Evolutionary conservation across 2,329 filamentous ascomycete genomes (phyloP).

Genomic region (Colletotrichum ledebouriae): DNA sequence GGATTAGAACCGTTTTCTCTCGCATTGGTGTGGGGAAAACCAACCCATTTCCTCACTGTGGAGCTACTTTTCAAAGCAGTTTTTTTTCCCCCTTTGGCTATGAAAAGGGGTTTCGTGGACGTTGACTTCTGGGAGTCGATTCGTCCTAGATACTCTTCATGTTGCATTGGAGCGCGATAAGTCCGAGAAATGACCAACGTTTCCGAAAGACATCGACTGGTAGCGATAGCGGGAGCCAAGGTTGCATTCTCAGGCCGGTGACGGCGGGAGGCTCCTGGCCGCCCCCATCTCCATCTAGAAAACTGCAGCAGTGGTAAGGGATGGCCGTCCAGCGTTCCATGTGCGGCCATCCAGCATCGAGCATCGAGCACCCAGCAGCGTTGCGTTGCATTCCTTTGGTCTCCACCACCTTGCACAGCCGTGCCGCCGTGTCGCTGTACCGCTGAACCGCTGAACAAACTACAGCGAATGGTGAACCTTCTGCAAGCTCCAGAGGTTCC

Average conservation of each 20-base stretch:
- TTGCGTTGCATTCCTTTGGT: slow-evolving; percentile 31
- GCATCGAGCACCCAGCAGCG: slow-evolving; percentile 14
- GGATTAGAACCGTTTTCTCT: slow-evolving; percentile 35
- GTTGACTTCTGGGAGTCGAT: background rate
- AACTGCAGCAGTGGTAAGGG: too few relatives aligned
- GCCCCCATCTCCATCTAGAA: slow-evolving; percentile 26
- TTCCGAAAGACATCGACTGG: slow-evolving; percentile 27
- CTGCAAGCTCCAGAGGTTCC: slow-evolving; percentile 11
- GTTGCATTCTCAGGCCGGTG: slow-evolving; percentile 37
- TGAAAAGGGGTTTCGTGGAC: slow-evolving; percentile 21
- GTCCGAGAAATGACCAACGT: background rate
- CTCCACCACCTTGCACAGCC: slow-evolving; percentile 13
- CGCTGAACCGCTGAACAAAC: slow-evolving; percentile 21
- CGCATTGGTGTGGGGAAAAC: slow-evolving; percentile 36
- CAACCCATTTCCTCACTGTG: slow-evolving; percentile 40
- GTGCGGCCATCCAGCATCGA: slow-evolving; percentile 21
- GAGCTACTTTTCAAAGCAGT: slow-evolving; percentile 12
- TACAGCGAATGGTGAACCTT: background rate
- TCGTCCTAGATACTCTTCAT: slow-evolving; percentile 4
- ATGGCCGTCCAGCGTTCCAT: slow-evolving; percentile 3
- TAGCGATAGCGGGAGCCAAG: slow-evolving; percentile 25
- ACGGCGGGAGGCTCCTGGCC: slow-evolving; percentile 39
- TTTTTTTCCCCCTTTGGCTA: background rate
- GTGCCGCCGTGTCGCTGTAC: slow-evolving; percentile 25
- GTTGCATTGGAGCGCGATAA: slow-evolving; percentile 12